phyloP scores from a whole-genome alignment of 176 grass and related monocot genomes.

The Puya raimondii region DNA sequence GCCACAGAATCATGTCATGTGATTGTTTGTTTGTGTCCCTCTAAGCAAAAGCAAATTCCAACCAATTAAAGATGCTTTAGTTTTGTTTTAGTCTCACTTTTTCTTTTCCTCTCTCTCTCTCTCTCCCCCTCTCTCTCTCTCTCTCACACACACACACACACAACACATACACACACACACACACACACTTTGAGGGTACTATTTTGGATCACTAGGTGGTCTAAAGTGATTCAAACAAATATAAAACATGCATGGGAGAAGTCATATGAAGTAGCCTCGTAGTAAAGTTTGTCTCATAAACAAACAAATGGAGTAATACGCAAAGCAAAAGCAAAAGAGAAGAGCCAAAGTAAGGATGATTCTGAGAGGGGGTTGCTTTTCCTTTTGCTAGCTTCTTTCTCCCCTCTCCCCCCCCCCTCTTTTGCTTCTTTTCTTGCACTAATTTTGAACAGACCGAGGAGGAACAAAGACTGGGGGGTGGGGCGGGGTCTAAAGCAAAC shows the following conservation, averaged over 20 bases:
- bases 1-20: background rate
- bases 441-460: conserved; percentile 5
- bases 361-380: background rate
- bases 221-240: background rate
- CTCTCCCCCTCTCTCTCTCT: background rate
- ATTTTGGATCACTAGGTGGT: background rate
- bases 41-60: too few relatives aligned
- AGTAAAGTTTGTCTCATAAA: background rate
- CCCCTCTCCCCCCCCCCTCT: background rate
- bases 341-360: background rate
- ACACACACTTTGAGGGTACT: background rate
- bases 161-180: too few relatives aligned
- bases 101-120: background rate
- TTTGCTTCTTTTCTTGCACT: conserved; percentile 15
- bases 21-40: background rate
- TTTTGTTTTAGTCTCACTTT: background rate
- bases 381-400: conserved; percentile 6
- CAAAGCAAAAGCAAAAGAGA: background rate
- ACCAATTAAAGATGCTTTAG: conserved; percentile 3
- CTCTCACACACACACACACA: too few relatives aligned
- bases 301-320: background rate
- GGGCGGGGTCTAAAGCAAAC: too few relatives aligned
- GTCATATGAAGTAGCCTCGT: background rate
- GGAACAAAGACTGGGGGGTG: background rate
- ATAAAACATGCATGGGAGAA: background rate